A percentile compares a stretch with the other conserved stretches of the same genome.
phyloP scores from a whole-genome alignment of 2,329 filamentous ascomycete genomes.

The Cladosporium sp. region DNA sequence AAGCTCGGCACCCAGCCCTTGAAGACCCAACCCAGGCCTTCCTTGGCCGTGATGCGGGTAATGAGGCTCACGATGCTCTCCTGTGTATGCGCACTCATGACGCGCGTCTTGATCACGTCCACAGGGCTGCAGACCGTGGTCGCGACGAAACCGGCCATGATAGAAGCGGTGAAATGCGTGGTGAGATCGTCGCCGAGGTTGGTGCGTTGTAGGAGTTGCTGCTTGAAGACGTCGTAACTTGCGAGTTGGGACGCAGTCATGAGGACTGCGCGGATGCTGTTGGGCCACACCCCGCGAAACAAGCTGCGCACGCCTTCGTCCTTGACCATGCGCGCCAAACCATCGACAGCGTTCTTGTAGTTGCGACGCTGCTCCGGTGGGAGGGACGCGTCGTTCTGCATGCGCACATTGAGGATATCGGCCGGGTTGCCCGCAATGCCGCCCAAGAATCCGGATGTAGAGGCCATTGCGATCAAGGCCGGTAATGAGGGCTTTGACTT shows the following conservation, averaged over 20 bases:
- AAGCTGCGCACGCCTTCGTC: constrained; percentile 74
- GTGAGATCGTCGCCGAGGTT: constrained; percentile 66
- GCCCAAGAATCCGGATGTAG: constrained; percentile 80
- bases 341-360: constrained; percentile 86
- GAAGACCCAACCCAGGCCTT: constrained; percentile 82
- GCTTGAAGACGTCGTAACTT: constrained; percentile 81
- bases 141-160: constrained; percentile 78
- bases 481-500: constrained; percentile 64
- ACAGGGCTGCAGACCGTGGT: constrained; percentile 83
- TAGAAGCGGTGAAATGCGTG: constrained; percentile 76
- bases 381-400: constrained; percentile 89
- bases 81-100: constrained; percentile 69
- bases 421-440: constrained; percentile 91
- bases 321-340: constrained; percentile 80
- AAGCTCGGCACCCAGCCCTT: constrained; percentile 86
- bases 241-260: constrained; percentile 86
- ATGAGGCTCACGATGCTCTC: constrained; percentile 60
- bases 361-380: constrained; percentile 73
- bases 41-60: constrained; percentile 65
- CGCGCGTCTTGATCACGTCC: constrained; percentile 84
- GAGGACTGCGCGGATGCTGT: constrained; percentile 75
- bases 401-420: constrained; percentile 95
- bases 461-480: constrained; percentile 74
- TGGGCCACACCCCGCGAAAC: constrained; percentile 84
- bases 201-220: constrained; percentile 64